Base-by-base conservation (phyloP, 768 basidiomycete species). In the Mrakia blollopis region DNA sequence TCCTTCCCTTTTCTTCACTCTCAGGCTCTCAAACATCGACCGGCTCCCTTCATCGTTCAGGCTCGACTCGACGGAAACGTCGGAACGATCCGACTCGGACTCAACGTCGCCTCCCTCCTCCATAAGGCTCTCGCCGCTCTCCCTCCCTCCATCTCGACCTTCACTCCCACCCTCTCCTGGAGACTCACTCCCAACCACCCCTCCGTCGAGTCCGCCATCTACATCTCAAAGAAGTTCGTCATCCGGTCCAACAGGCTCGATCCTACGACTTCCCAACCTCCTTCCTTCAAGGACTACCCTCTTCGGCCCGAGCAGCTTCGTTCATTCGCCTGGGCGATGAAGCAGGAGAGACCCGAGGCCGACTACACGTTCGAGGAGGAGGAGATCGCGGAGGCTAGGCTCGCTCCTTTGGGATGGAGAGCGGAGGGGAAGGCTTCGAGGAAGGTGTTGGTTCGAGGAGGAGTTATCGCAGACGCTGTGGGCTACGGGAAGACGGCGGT, bases 401-500 rank as follows among this genome's bases (percentile, higher is more conserved):
- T 95, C 5, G 90, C 89, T 77, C 89, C 93, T 72, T 85, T 97
- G 18, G 92, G 93, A 10, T 98, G 95, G 95, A 87, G 93, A 80
- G 93, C 92, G n/a, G 94, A 97, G 83, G 94, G 92, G 57, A 90
- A 92, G 60, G 94, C 92, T 5, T 89, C 91, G 79, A 85, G 94
- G 47, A 88, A 90, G 0, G 87, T 92, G 72, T 87, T 84, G 77
- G 85, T 97, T 60, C 87, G 92, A 74, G 94, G 95, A 25, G 94
- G 95, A 16, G 94, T 97, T 68, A 88, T 97, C 63, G 94, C 94
- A 18, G 95, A 98, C 81, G 91, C 95, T 85, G 95, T 98, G 78
- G 95, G 95, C 71, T 98, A 98, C 81, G 95, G 95, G 25, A 98
- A 98, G 85, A 98, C 95, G 0, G 94, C 94, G 30, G 95, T 97